Conservation (phyloP, 2,329 filamentous ascomycete species). For the Aotearoamyces nothofagi region DNA sequence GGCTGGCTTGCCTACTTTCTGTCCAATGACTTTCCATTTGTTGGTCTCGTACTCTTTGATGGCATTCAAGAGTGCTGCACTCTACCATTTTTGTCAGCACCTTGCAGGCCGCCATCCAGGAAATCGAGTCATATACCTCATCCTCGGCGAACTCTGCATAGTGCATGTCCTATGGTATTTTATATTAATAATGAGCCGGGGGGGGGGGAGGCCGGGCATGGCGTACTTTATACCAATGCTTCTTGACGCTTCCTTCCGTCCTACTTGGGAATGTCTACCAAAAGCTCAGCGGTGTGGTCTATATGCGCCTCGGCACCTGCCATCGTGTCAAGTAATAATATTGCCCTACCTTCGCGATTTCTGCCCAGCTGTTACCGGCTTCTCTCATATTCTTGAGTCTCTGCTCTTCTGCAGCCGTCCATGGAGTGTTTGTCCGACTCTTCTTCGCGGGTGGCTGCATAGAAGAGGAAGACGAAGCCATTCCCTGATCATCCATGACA, state of each 20-base stretch:
- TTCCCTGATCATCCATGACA: constrained; percentile 1
- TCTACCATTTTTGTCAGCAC: constrained; percentile 10
- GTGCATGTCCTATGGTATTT: constrained; percentile 69
- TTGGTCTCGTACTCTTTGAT: constrained; percentile 99
- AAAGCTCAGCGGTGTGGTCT: constrained; percentile 9
- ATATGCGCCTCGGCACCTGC: no score
- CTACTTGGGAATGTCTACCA: constrained; percentile 72
- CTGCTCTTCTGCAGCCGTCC: constrained; percentile 90
- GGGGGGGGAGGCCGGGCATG: neutral
- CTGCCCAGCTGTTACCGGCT: constrained; percentile 85
- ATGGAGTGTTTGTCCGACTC: constrained; percentile 94
- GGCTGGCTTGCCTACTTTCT: constrained; percentile 93
- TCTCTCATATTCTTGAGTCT: constrained; percentile 90
- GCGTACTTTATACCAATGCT: constrained; percentile 95
- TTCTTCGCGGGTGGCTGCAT: constrained; percentile 60
- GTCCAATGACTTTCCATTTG: constrained; percentile 96
- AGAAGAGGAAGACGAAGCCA: constrained; percentile 13
- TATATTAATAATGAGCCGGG: neutral
- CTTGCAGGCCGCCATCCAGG: constrained; percentile 5
- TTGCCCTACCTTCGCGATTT: constrained; percentile 76
- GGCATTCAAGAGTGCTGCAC: constrained; percentile 60
- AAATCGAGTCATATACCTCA: constrained; percentile 59
- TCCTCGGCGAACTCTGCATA: constrained; percentile 97
- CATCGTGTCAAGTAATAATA: constrained; percentile 3
- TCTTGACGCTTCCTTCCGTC: constrained; percentile 97